These are phyloP conservation scores for Periglandula ipomoeae DNA, from an alignment of 2,329 filamentous ascomycete genomes.

Conservation along the genomic window DNA sequence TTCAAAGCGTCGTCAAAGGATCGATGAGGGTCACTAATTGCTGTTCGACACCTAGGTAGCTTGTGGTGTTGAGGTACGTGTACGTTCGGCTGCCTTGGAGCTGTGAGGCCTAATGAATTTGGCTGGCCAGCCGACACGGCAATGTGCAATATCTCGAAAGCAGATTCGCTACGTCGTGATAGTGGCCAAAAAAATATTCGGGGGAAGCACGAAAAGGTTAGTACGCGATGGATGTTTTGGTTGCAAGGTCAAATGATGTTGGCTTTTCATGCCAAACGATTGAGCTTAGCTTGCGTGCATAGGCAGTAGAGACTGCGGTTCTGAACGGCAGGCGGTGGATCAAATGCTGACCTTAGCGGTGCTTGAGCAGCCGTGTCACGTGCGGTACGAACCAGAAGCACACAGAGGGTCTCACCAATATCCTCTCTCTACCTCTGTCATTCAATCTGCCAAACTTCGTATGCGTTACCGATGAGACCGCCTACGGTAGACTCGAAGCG, in stretches of 20 bases:
- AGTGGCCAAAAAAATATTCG: neutral
- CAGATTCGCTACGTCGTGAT: neutral
- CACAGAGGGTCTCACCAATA: too few species aligned
- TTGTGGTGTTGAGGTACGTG: neutral
- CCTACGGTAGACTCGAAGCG: too few species aligned
- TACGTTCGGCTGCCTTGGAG: slow-evolving; percentile 4
- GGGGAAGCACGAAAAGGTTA: neutral
- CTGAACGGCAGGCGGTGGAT: neutral
- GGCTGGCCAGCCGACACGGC: neutral
- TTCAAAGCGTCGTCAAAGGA: neutral
- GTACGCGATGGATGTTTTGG: neutral
- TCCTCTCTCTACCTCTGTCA: too few species aligned
- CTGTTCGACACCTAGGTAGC: neutral
- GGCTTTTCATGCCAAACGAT: neutral
- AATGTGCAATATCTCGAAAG: neutral
- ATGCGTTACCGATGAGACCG: too few species aligned
- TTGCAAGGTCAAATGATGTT: neutral
- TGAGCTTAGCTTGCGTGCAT: neutral
- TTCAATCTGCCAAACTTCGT: too few species aligned
- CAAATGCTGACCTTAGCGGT: neutral
- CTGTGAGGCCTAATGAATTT: neutral
- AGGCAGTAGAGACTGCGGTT: neutral
- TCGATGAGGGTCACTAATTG: neutral
- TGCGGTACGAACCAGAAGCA: too few species aligned
- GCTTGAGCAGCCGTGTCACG: too few species aligned